Conservation (phyloP, 2,329 filamentous ascomycete species). For the Trichophyton benhamiae region DNA sequence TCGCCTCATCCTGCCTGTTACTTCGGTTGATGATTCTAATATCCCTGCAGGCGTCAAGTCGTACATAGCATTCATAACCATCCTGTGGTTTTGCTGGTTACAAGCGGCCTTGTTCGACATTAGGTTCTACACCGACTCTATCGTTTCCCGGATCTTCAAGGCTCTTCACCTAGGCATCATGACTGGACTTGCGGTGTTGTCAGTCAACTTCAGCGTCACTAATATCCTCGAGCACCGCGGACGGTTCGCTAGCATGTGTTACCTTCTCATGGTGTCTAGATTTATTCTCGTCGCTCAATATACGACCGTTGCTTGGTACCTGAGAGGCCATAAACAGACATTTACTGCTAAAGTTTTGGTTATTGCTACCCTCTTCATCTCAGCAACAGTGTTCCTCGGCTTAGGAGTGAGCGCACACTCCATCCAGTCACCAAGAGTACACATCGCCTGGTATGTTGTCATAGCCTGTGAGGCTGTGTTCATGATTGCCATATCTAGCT, state of each 20-base stretch:
- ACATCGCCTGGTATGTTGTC: constrained; percentile 41
- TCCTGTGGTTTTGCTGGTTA: constrained; percentile 59
- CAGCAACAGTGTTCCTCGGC: neutral
- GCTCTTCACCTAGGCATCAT: constrained; percentile 51
- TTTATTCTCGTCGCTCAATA: constrained; percentile 44
- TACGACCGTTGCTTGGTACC: constrained; percentile 24
- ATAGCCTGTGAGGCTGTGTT: constrained; percentile 37
- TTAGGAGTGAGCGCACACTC: neutral
- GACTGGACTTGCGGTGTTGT: constrained; percentile 53
- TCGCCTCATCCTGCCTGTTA: neutral
- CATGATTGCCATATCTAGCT: constrained; percentile 33
- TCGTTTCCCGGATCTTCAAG: constrained; percentile 50
- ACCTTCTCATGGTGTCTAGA: constrained; percentile 41
- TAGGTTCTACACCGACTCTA: constrained; percentile 51
- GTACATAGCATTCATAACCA: constrained; percentile 43
- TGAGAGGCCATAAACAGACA: constrained; percentile 16
- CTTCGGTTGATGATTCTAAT: neutral
- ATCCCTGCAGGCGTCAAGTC: constrained; percentile 27
- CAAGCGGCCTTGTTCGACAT: constrained; percentile 53
- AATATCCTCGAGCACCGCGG: constrained; percentile 13
- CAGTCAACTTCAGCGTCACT: constrained; percentile 27
- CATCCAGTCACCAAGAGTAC: constrained; percentile 10
- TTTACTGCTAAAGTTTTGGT: constrained; percentile 15
- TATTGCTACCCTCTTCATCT: neutral
- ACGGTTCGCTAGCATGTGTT: constrained; percentile 27